phyloP scores from a whole-genome alignment of 164 flowering plant species.

The Berberis thunbergii region DNA sequence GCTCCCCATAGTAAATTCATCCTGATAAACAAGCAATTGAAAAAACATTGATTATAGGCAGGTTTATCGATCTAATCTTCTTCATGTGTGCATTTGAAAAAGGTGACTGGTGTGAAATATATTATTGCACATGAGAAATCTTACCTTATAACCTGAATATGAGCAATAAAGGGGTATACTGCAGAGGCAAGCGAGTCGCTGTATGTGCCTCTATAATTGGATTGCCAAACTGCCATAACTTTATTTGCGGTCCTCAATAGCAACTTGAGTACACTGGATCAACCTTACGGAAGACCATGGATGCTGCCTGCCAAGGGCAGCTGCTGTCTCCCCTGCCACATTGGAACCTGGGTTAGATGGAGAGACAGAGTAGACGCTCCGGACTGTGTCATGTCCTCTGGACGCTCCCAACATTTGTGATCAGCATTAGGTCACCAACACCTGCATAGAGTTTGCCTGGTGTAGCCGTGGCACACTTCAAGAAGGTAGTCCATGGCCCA shows the following conservation, averaged over 20 bases:
- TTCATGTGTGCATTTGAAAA: too few relatives aligned
- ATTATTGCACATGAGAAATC: not conserved
- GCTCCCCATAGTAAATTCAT: conserved; percentile 94
- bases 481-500: conserved; percentile 89
- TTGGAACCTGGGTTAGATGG: conserved; percentile 67
- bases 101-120: too few relatives aligned
- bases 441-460: conserved; percentile 75
- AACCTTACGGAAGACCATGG: conserved; percentile 49
- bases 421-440: conserved; percentile 73
- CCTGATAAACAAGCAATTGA: conserved; percentile 29
- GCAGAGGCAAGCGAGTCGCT: conserved; percentile 66
- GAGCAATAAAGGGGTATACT: conserved; percentile 92
- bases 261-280: conserved; percentile 46
- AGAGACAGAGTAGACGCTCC: conserved; percentile 56
- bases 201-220: conserved; percentile 55
- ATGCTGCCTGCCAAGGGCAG: conserved; percentile 84
- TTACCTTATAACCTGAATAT: conserved; percentile 79
- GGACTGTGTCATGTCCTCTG: conserved; percentile 77
- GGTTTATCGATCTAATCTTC: too few relatives aligned
- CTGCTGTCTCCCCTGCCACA: conserved; percentile 84
- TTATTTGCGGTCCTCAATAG: conserved; percentile 47
- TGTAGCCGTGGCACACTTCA: conserved; percentile 62
- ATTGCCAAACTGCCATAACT: conserved; percentile 65
- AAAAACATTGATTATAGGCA: not conserved
- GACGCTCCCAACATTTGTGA: conserved; percentile 88